These are phyloP conservation scores for Meyerozyma athensensis DNA, from an alignment of 1,139 yeast species.

Conservation along the genomic window DNA sequence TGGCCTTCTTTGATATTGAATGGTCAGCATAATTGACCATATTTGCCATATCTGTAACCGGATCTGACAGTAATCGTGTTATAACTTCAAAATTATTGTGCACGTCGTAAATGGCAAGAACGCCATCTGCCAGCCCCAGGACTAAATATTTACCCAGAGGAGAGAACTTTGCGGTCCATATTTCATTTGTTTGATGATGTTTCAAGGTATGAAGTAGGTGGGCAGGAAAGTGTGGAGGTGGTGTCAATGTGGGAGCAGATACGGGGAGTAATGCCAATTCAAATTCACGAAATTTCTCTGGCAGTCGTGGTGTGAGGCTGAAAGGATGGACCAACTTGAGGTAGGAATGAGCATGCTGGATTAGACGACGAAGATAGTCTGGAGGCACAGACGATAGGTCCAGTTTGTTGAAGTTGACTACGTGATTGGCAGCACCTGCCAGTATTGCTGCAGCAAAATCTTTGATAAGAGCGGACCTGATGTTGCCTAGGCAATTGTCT, in stretches of 20 bases:
- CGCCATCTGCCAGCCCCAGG: slow-evolving; percentile 69
- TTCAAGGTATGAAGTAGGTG: slow-evolving; percentile 34
- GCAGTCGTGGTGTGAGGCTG: slow-evolving; percentile 1
- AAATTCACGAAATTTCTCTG: background rate
- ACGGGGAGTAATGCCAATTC: background rate
- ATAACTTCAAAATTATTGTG: slow-evolving; percentile 45
- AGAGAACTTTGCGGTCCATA: slow-evolving; percentile 79
- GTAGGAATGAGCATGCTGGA: slow-evolving; percentile 1
- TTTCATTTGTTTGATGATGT: slow-evolving; percentile 61
- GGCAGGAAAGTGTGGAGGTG: slow-evolving; percentile 40
- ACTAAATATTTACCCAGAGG: slow-evolving; percentile 74
- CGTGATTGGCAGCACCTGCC: background rate
- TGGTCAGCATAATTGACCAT: slow-evolving; percentile 25
- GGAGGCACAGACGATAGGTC: background rate
- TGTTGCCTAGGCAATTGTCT: background rate
- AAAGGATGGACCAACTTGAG: slow-evolving; percentile 1
- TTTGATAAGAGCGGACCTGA: background rate
- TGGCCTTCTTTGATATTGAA: slow-evolving; percentile 21
- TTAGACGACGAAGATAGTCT: slow-evolving; percentile 1
- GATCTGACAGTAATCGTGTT: slow-evolving; percentile 30
- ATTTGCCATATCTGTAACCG: slow-evolving; percentile 24
- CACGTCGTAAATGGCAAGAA: slow-evolving; percentile 65
- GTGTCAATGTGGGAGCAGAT: slow-evolving; percentile 3
- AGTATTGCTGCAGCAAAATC: background rate
- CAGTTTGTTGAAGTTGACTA: background rate